Conservation (phyloP, 257 asterid genomes). For the Jasminum sambac region DNA sequence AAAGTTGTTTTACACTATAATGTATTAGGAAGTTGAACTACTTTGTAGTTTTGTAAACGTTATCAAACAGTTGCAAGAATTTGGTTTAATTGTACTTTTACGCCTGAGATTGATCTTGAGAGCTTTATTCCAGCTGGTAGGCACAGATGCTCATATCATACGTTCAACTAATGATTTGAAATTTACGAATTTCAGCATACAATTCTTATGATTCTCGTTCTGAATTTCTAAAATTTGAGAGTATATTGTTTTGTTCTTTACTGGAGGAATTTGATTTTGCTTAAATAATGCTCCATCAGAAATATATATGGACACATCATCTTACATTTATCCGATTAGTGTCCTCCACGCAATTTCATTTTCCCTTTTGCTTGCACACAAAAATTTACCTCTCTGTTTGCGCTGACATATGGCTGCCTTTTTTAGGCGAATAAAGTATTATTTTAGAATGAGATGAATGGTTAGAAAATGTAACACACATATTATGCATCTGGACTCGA, state of each 20-base stretch:
- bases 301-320: neutral
- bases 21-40: constrained; percentile 5
- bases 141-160: neutral
- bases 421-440: too few relatives aligned
- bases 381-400: too few relatives aligned
- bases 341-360: too few relatives aligned
- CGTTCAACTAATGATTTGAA: neutral
- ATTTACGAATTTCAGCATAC: neutral
- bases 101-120: neutral
- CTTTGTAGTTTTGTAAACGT: neutral
- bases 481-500: too few relatives aligned
- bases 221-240: neutral
- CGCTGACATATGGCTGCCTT: too few relatives aligned
- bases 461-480: too few relatives aligned
- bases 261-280: neutral
- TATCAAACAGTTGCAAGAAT: neutral
- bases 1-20: neutral
- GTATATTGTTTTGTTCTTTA: neutral
- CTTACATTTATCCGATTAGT: neutral
- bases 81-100: neutral
- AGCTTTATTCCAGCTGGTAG: neutral
- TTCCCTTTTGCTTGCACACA: too few relatives aligned
- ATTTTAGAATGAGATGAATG: too few relatives aligned
- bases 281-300: neutral
- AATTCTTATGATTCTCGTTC: neutral